A percentile compares a stretch with the other conserved stretches of the same genome.
Evolutionary conservation across 23 red algal species (phyloP).

Genomic region (Pyropia yezoensis): DNA sequence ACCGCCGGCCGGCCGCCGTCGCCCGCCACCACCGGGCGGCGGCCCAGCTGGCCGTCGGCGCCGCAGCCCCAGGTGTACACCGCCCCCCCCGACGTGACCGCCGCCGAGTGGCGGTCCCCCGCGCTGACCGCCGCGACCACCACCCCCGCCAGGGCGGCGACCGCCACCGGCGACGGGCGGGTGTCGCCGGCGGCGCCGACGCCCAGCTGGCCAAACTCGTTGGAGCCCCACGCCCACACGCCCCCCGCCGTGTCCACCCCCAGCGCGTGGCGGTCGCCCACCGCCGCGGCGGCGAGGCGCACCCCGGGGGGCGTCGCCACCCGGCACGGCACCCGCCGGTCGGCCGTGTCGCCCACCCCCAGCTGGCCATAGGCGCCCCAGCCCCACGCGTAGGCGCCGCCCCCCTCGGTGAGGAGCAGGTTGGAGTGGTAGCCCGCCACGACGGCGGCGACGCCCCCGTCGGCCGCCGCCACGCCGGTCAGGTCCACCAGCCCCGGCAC

Average conservation of each 20-base stretch:
- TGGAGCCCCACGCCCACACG: constrained; percentile 87
- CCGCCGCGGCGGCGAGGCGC: constrained; percentile 40
- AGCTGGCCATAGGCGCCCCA: constrained; percentile 99
- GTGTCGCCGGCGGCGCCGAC: constrained; percentile 54
- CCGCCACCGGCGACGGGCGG: constrained; percentile 25
- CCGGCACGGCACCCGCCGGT: constrained; percentile 43
- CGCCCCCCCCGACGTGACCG: constrained; percentile 69
- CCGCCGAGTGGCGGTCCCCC: constrained; percentile 91
- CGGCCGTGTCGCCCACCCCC: constrained; percentile 62
- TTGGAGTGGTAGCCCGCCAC: constrained; percentile 89
- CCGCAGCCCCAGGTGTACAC: constrained; percentile 96
- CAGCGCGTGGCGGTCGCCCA: constrained; percentile 86
- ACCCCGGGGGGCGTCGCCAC: constrained; percentile 36
- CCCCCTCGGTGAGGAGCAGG: constrained; percentile 53
- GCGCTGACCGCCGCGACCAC: constrained; percentile 47
- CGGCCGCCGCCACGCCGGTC: constrained; percentile 10
- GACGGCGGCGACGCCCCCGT: constrained; percentile 16
- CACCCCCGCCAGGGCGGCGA: constrained; percentile 61
- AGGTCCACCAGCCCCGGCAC: constrained; percentile 52
- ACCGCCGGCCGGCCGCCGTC: constrained; percentile 57
- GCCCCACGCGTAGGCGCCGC: constrained; percentile 84
- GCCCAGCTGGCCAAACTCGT: constrained; percentile 97
- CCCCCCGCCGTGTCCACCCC: constrained; percentile 61
- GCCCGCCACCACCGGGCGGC: constrained; percentile 19
- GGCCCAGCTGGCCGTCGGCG: constrained; percentile 71